Evolutionary conservation across 2,329 filamentous ascomycete species (phyloP), one percentile per base, ranked within the genome.

Genomic region (Dactylellina drechsleri): DNA sequence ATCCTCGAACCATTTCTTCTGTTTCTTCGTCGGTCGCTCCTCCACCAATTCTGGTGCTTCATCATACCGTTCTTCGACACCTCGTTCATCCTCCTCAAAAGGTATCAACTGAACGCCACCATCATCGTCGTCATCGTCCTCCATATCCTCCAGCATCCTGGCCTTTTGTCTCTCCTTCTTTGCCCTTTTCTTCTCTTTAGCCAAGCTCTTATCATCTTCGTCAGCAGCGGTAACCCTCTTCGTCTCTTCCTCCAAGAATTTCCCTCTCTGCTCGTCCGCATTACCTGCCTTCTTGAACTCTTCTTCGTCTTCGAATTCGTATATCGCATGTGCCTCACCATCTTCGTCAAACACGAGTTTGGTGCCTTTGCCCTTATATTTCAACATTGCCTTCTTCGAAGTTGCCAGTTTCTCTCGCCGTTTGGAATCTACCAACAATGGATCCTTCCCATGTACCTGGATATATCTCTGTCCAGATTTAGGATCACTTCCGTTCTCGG

Each of bases 291-390:
- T 86, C 77, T 85, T 85, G 86, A 98, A 99, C 77, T 89, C 88
- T 0, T 90, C 89, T 82, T 97, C 92, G 81, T 91, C 88, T 80
- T 94, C 90, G 78, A 99, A 88, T 81, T 96, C 91, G 83, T 98
- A 97, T 13, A 96, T 82, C 77, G 91, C 88, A 81, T 95, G 93
- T 2, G 93, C 86, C 76, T 91, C 89, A 78, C 93, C 94, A 36
- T 97, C 92, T 56, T 97, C 93, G 83, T 98, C 94, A 81, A 94
- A 99, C 4, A 97, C 86, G 6, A 97, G 84, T 81, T 95, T 96
- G 47, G 88, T 90, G 12, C 92, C 91, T 80, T 90, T 91, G 80
- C 92, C 92, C 85, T 93, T 96, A 85, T 92, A 91, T 81, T 96
- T 95, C 80, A 92, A 87, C 77, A 97, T 87, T 82, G 96, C 91